Base-by-base conservation (phyloP, 192 early-diverging fungal species). In the Dissophora ornata region DNA sequence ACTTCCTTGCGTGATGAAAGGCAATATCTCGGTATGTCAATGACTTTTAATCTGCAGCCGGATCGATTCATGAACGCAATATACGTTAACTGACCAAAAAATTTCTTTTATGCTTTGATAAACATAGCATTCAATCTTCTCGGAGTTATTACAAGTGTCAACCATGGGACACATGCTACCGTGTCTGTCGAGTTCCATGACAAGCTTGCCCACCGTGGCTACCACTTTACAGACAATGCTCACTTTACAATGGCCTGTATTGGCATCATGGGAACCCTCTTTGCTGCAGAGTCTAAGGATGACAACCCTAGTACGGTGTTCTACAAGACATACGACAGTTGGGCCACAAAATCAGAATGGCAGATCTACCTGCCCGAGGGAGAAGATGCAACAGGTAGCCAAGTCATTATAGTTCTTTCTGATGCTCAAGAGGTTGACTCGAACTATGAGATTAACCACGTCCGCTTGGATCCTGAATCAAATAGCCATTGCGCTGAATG, bases 121-220 rank as follows among this genome's bases (percentile, higher is more conserved):
- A n/a, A n/a, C n/a, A n/a, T 26, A 83, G 94, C 90, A 16, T 96
- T 96, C 79, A 97, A 97, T 66, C 79, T 95, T 79, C 63, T 95
- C 16, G 97, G 97, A 22, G 80, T 86, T 5, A 89, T 99, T 18
- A 86, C 87, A 47, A 83, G 89, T 7, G 87, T 95, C 29, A 84
- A 90, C 33, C 86, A 94, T 62, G 85, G 83, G 15, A 80, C 87
- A 2, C 88, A 93, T 79, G 86, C 87, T 22, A 93, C 90, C 13
- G 69, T 99, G 16, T 90, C 94, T 69, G 90, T 99, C 5, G 91
- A 93, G 47, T 97, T 93, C 63, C 91, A 96, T 77, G 95, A 99
- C 84, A 89, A 94, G 61, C 84, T 93, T 16, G 58, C 87, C 8
- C 80, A 86, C 46, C 85, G 93, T 34, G 90, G 91, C 57, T 92